Evolutionary conservation across 208 protist species (phyloP), one percentile per base, ranked within the genome.

Genomic region (Leishmania amazonensis): DNA sequence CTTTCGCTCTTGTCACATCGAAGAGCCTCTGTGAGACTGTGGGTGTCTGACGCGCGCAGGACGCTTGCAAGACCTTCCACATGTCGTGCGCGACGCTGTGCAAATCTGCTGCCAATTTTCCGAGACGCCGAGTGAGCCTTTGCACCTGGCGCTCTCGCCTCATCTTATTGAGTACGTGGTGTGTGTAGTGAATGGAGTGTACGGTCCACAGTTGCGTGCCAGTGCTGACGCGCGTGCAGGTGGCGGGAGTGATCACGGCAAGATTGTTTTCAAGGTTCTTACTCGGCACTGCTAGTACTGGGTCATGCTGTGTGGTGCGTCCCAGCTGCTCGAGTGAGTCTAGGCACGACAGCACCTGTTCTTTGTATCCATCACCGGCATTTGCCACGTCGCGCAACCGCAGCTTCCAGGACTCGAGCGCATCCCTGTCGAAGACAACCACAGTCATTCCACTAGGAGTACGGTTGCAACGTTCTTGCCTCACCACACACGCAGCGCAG

Each of bases 131-230:
- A 19, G 78, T 13, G 1, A 90, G 73, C 7, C 28, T 1, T 4
- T 67, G 53, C 47, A 81, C 82, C 28, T 76, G 79, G 0, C 65
- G 68, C 38, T 74, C 67, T 1, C 74, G 75, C 24, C 78, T 67
- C 28, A 90, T 57, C 11, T 83, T 76, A 28, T 58, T 75, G 19
- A 94, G 70, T 7, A 94, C n/a, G 76, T 94, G 83, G 35, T 81
- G 72, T 28, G 87, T 84, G 78, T 91, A 78, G 75, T 82, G 81
- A 5, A 83, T 81, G 21, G 64, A 74, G 35, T 81, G 85, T 15
- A 87, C 85, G 3, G 90, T 90, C 62, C 77, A 83, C 49, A 91
- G 78, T 78, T 94, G 90, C 47, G 88, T 94, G 24, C 76, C 45
- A 40, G 38, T n/a, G 49, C 51, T 76, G 35, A 45, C 42, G 68